Conservation (phyloP, 192 early-diverging fungal species). For the Linnemannia exigua region DNA sequence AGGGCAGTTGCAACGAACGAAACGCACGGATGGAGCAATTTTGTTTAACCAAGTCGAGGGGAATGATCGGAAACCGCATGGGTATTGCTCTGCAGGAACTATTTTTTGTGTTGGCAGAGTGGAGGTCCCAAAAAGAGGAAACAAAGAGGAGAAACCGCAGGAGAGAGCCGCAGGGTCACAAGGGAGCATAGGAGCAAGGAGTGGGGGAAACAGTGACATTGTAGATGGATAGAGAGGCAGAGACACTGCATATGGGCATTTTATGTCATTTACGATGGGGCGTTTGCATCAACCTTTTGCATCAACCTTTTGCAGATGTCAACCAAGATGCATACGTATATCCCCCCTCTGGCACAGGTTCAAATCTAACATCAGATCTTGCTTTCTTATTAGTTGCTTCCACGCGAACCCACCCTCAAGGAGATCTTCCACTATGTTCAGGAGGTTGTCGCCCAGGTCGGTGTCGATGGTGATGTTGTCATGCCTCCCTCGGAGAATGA, state of each 20-base stretch:
- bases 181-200: background rate
- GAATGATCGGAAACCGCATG: conserved; percentile 9
- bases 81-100: background rate
- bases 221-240: conserved; percentile 5
- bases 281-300: background rate
- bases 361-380: conserved; percentile 38
- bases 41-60: background rate
- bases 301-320: no score
- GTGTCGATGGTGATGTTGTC: conserved; percentile 76
- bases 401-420: conserved; percentile 69
- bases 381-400: conserved; percentile 65
- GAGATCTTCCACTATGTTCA: conserved; percentile 76
- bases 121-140: background rate
- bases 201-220: background rate
- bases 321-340: no score
- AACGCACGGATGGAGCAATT: background rate
- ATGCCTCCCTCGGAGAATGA: conserved; percentile 70
- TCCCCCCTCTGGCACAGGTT: background rate
- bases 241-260: background rate
- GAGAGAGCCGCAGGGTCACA: background rate
- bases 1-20: background rate
- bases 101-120: background rate
- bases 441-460: conserved; percentile 69
- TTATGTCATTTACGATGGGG: background rate
- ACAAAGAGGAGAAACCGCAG: background rate